These are phyloP conservation scores for Cyathus striatus DNA, from an alignment of 768 basidiomycete species.

Conservation along the genomic window DNA sequence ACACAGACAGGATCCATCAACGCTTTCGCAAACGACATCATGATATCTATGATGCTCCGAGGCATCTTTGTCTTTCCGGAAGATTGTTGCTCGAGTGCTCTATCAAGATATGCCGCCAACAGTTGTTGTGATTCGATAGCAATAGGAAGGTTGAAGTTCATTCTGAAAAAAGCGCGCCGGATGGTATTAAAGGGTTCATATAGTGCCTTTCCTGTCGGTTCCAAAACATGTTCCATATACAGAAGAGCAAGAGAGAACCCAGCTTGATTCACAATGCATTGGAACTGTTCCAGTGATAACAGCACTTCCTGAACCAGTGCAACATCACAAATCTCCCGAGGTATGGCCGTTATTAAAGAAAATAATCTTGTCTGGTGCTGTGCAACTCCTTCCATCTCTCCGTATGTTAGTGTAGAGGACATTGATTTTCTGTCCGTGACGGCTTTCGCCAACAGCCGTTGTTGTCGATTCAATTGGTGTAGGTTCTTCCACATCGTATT, in stretches of 20 bases:
- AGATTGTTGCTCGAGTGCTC: constrained; percentile 18
- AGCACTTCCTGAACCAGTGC: constrained; percentile 13
- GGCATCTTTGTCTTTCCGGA: constrained; percentile 18
- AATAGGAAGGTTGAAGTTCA: constrained; percentile 16
- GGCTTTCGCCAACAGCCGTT: constrained; percentile 7
- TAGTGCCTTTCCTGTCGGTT: constrained; percentile 16
- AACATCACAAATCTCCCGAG: constrained; percentile 6
- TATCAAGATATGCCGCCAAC: constrained; percentile 22
- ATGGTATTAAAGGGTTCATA: constrained; percentile 33
- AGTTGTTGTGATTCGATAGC: constrained; percentile 17
- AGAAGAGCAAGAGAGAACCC: constrained; percentile 23
- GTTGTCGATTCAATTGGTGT: constrained; percentile 7
- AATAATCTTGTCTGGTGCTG: constrained; percentile 10
- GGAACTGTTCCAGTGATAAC: constrained; percentile 17
- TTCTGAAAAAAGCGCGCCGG: constrained; percentile 27
- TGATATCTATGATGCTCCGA: constrained; percentile 21
- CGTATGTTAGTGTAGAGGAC: constrained; percentile 11
- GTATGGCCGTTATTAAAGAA: constrained; percentile 9
- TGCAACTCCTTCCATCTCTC: constrained; percentile 12
- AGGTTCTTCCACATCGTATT: constrained; percentile 1
- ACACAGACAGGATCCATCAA: constrained; percentile 20
- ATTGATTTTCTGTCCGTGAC: constrained; percentile 6
- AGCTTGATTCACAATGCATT: constrained; percentile 20
- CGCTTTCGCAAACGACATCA: constrained; percentile 21
- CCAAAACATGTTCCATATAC: constrained; percentile 19